These are phyloP conservation scores for Rubus parviflorus DNA, from an alignment of 306 rosid species.

Conservation along the genomic window DNA sequence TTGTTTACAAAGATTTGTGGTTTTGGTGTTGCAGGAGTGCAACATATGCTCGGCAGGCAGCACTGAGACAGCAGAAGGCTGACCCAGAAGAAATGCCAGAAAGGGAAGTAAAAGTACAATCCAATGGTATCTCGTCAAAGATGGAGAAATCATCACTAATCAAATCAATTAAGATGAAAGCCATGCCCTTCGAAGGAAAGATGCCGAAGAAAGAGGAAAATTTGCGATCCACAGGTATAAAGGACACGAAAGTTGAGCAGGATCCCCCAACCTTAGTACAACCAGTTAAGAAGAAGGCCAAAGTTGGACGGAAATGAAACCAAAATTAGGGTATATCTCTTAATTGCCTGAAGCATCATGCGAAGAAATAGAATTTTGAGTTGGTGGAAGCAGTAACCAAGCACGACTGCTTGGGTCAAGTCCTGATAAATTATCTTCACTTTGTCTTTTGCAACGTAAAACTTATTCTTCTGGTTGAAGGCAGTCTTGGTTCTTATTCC, in stretches of 20 bases:
- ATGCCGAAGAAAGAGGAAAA: slow-evolving; percentile 33
- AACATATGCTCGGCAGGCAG: slow-evolving; percentile 57
- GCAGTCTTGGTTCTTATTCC: background rate
- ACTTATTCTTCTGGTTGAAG: background rate
- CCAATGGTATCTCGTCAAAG: slow-evolving; percentile 31
- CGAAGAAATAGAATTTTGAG: background rate
- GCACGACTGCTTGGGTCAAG: background rate
- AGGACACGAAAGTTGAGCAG: slow-evolving; percentile 24
- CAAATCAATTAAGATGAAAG: slow-evolving; percentile 73
- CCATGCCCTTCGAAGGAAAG: slow-evolving; percentile 40
- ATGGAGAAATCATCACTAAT: slow-evolving; percentile 51
- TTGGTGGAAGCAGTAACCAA: background rate
- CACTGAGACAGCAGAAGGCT: slow-evolving; percentile 48
- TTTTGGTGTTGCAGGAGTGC: slow-evolving; percentile 64
- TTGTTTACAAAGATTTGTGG: slow-evolving; percentile 21
- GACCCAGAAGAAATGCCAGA: slow-evolving; percentile 30
- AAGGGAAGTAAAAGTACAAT: slow-evolving; percentile 42
- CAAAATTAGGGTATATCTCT: background rate
- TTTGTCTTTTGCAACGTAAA: background rate
- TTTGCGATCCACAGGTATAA: slow-evolving; percentile 20
- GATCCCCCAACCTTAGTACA: slow-evolving; percentile 26
- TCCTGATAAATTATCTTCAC: background rate
- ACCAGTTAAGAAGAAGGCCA: slow-evolving; percentile 31
- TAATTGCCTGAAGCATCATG: background rate
- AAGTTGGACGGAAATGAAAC: slow-evolving; percentile 13